phyloP scores from a whole-genome alignment of 257 asterid species.

The Plantago major region DNA sequence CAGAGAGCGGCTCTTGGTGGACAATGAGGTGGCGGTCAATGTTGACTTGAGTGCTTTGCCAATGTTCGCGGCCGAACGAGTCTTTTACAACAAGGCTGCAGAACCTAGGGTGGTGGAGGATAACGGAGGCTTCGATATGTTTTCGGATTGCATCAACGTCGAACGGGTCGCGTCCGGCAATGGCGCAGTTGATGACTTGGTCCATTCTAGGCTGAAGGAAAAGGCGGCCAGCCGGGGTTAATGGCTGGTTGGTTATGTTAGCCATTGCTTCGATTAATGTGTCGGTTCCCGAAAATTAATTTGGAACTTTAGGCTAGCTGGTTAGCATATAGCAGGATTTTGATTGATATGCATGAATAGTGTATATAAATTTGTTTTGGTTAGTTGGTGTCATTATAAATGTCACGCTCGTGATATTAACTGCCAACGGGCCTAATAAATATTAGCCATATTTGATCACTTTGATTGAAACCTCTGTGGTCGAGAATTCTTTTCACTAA shows the following conservation, averaged over 20 bases:
- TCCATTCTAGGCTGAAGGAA: conserved; percentile 20
- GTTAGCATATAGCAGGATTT: too few species aligned
- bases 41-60: conserved; percentile 60
- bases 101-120: conserved; percentile 66
- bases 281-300: too few species aligned
- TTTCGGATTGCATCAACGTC: conserved; percentile 35
- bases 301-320: too few species aligned
- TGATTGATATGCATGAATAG: too few species aligned
- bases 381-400: too few species aligned
- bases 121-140: conserved; percentile 35
- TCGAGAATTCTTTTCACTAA: too few species aligned
- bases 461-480: too few species aligned
- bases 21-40: conserved; percentile 56
- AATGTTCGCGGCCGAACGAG: conserved; percentile 55
- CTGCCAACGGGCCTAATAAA: too few species aligned
- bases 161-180: conserved; percentile 29
- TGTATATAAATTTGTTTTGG: too few species aligned
- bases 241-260: conserved; percentile 41
- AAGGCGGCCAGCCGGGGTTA: conserved; percentile 65
- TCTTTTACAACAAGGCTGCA: conserved; percentile 57
- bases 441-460: too few species aligned
- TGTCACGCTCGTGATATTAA: too few species aligned
- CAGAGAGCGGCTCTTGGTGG: conserved; percentile 33
- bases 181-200: conserved; percentile 48
- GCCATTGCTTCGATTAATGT: background rate